Percentiles rank a stretch among this genome's conserved stretches.
Evolutionary conservation across 2,329 filamentous ascomycete genomes (phyloP).

Genomic region (Thelonectria rubi): DNA sequence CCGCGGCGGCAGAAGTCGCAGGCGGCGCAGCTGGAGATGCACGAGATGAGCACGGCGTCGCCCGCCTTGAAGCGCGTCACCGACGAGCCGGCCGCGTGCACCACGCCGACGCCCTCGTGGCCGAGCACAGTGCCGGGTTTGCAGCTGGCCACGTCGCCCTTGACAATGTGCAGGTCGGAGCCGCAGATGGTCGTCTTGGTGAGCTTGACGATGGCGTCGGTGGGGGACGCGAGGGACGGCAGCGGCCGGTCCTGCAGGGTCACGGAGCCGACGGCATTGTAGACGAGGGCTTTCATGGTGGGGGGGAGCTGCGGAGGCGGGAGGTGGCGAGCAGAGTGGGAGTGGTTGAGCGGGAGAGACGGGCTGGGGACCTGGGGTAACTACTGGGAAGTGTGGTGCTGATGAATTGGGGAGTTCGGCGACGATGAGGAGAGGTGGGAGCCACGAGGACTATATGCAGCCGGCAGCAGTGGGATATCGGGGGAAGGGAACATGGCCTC

Average conservation of each 20-base stretch:
- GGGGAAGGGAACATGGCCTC: too few species aligned
- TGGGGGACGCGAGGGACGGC: constrained; percentile 52
- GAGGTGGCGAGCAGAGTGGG: not conserved
- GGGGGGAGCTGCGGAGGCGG: not conserved
- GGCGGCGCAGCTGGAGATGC: constrained; percentile 59
- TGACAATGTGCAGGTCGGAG: constrained; percentile 64
- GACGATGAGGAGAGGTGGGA: too few species aligned
- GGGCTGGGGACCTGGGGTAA: too few species aligned
- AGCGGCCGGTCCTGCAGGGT: constrained; percentile 53
- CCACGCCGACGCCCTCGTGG: constrained; percentile 62
- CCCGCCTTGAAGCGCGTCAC: constrained; percentile 59
- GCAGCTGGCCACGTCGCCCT: constrained; percentile 61
- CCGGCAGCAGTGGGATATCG: too few species aligned
- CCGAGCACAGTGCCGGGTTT: constrained; percentile 58
- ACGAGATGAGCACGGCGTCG: constrained; percentile 61
- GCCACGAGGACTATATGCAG: too few species aligned
- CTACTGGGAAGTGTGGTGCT: not conserved
- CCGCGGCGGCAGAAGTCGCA: constrained; percentile 61
- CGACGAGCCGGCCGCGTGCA: constrained; percentile 55
- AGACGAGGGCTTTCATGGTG: constrained; percentile 59
- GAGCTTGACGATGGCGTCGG: constrained; percentile 60
- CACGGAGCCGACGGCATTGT: constrained; percentile 47
- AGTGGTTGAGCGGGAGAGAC: not conserved
- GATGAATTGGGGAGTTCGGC: not conserved
- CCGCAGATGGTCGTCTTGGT: constrained; percentile 62